Evolutionary conservation across 106 monocot species (phyloP), one percentile per base, ranked within the genome.

Genomic region (Dendrobium officinale): DNA sequence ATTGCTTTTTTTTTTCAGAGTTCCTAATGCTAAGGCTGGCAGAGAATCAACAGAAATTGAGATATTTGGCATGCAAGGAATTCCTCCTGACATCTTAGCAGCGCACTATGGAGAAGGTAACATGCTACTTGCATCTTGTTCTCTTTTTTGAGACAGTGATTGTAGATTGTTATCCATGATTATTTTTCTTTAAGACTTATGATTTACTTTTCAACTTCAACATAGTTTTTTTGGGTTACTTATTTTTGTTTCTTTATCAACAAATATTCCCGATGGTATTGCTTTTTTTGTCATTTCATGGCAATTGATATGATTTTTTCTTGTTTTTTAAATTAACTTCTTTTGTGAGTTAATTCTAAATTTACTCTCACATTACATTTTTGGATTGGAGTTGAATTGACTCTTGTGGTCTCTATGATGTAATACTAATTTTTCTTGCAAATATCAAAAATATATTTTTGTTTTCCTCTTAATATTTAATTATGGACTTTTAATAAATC

Each of bases 61-160:
- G 86, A 88, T 90, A 22, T 93, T 88, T 79, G 93, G 93, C 42
- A 93, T 93, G 93, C 93, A 93, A 88, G 90, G 93, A 77, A 90
- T 93, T 67, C 93, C 90, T 85, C 84, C 90, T 67, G 86, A 93
- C 67, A 80, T 90, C 4, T 83, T 90, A 85, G 86, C 93, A 55
- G 90, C 88, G 56, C 93, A 90, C 42, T 93, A 93, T 77, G 93
- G 93, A 49, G 93, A 90, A 90, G 93, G 93, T 93, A 81, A 68
- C 13, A 17, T 31, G 33, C 22, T 75, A 5, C 43, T 42, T 84
- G 73, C 42, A 67, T 59, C 18, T 74, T 70, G 15, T 5, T 70
- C 33, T 61, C 13, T 66, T 26, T 24, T 66, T 9, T n/a, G 64
- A n/a, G n/a, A 22, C 22, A 66, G 9, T 26, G 6, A 26, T n/a